These are phyloP conservation scores for Candida sanyaensis DNA, from an alignment of 1,139 yeast genomes.

Conservation along the genomic window DNA sequence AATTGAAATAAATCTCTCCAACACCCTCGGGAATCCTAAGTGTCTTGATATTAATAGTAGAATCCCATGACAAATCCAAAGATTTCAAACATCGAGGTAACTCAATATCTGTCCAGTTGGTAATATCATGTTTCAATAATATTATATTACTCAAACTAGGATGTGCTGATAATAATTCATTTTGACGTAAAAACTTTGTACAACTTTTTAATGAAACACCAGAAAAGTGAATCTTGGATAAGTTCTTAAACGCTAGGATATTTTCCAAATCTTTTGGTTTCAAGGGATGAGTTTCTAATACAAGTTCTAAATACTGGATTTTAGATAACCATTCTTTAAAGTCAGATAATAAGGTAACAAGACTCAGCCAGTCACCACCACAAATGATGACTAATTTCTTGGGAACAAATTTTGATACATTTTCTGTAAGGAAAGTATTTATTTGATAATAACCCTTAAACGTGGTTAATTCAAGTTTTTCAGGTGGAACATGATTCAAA, in stretches of 20 bases:
- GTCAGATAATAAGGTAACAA: slow-evolving; percentile 24
- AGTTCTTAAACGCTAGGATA: slow-evolving; percentile 26
- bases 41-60: slow-evolving; percentile 18
- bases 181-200: slow-evolving; percentile 8
- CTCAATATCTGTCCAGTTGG: slow-evolving; percentile 27
- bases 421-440: slow-evolving; percentile 27
- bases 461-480: slow-evolving; percentile 22
- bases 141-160: slow-evolving; percentile 25
- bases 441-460: slow-evolving; percentile 30
- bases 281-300: slow-evolving; percentile 29
- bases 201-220: slow-evolving; percentile 21
- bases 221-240: slow-evolving; percentile 32
- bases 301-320: slow-evolving; percentile 23
- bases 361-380: slow-evolving; percentile 34
- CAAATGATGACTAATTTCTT: slow-evolving; percentile 26
- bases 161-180: slow-evolving; percentile 13
- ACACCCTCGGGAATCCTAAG: slow-evolving; percentile 21
- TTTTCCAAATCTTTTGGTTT: slow-evolving; percentile 21
- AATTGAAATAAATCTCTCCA: slow-evolving; percentile 32
- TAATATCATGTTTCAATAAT: slow-evolving; percentile 34
- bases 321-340: slow-evolving; percentile 20
- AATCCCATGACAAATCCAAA: slow-evolving; percentile 39
- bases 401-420: slow-evolving; percentile 29
- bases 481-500: slow-evolving; percentile 18
- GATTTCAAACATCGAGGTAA: slow-evolving; percentile 27